These are phyloP conservation scores for Phlegmacium glaucopus DNA, from an alignment of 768 basidiomycete genomes.

Conservation along the genomic window DNA sequence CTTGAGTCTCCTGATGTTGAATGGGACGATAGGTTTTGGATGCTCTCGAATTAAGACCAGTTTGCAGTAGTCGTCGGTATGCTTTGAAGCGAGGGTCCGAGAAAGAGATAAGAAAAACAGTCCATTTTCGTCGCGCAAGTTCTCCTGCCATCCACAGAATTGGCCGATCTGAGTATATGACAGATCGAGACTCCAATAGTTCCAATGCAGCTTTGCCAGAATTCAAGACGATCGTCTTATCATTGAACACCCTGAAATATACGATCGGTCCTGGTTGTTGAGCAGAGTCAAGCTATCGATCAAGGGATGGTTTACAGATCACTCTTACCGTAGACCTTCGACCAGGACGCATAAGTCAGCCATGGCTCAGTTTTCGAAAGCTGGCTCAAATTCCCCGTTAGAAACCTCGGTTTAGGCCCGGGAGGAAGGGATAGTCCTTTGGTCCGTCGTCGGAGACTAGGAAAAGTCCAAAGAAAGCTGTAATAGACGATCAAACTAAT, in stretches of 20 bases:
- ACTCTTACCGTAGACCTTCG: conserved; percentile 16
- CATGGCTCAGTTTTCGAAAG: conserved; percentile 15
- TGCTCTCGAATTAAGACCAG: conserved; percentile 33
- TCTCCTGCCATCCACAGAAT: conserved; percentile 26
- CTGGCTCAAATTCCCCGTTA: conserved; percentile 25
- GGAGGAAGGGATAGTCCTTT: conserved; percentile 20
- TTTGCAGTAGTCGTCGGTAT: conserved; percentile 34
- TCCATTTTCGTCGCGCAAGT: conserved; percentile 24
- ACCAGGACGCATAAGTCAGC: conserved; percentile 15
- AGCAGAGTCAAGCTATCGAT: neutral
- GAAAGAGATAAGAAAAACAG: conserved; percentile 29
- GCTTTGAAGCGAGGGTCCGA: conserved; percentile 30
- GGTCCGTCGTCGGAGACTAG: neutral
- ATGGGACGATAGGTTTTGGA: conserved; percentile 27
- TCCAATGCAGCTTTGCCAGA: conserved; percentile 38
- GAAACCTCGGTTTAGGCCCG: conserved; percentile 18
- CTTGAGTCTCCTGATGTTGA: conserved; percentile 25
- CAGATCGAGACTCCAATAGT: conserved; percentile 44
- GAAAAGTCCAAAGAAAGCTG: conserved; percentile 4
- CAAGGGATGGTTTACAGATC: neutral
- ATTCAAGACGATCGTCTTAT: conserved; percentile 45
- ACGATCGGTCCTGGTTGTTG: conserved; percentile 36
- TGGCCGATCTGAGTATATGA: conserved; percentile 49
- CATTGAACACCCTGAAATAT: conserved; percentile 33
- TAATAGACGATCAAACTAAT: conserved; percentile 3